Evolutionary conservation across 176 grass and related monocot species (phyloP).

Genomic region (Melocanna baccifera): DNA sequence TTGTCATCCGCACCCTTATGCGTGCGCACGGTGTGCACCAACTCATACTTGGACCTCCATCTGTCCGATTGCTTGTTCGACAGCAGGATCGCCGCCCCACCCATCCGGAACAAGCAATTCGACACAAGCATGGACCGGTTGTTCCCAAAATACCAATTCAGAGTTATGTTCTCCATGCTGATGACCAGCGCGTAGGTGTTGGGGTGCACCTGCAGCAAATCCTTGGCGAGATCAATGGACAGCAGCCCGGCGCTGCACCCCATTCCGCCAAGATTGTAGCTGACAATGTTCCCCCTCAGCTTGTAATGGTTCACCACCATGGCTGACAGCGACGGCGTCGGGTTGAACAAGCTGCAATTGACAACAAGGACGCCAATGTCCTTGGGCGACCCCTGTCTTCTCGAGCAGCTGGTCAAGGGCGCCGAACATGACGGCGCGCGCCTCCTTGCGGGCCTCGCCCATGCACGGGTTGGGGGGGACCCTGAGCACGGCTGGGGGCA

Average conservation of each 20-base stretch:
- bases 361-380: constrained; percentile 87
- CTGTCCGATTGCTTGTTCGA: constrained; percentile 54
- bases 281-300: constrained; percentile 74
- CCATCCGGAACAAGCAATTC: constrained; percentile 91
- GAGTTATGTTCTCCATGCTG: constrained; percentile 95
- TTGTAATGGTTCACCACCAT: constrained; percentile 98
- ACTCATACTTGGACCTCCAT: constrained; percentile 79
- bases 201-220: constrained; percentile 72
- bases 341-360: constrained; percentile 97
- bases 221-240: constrained; percentile 84
- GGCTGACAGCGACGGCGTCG: constrained; percentile 86
- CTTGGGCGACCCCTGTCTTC: constrained; percentile 74
- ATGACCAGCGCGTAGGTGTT: constrained; percentile 70
- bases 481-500: constrained; percentile 69
- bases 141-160: constrained; percentile 97
- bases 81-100: constrained; percentile 84
- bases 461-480: constrained; percentile 84
- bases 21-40: constrained; percentile 87
- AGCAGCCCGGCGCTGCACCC: constrained; percentile 86
- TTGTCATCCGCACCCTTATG: constrained; percentile 86
- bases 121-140: constrained; percentile 82
- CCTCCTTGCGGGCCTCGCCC: constrained; percentile 84
- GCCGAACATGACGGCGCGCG: constrained; percentile 74
- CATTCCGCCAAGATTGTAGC: constrained; percentile 92
- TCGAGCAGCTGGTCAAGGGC: constrained; percentile 83